Base-by-base conservation (phyloP, 108 stramenopile genomes). In the Nannochloropsis oceanica region DNA sequence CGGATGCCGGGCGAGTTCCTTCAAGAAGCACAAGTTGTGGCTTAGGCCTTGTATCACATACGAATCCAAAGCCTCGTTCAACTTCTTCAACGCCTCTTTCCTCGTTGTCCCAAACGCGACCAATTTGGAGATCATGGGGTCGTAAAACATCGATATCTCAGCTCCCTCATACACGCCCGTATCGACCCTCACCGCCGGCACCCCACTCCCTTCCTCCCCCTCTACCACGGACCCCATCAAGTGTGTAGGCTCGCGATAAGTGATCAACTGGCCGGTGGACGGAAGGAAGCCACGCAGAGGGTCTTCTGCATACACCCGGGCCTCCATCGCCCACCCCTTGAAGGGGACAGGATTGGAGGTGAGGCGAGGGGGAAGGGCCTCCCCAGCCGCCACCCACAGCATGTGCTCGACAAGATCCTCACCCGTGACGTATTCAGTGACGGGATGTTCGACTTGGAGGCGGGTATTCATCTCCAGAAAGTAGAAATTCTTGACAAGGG, bases 281-380 rank as follows among this genome's bases (percentile, higher is more conserved):
- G 98, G 98, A 59, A 97, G 88, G 86, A 96, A 99, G 82, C 94
- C 94, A 18, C 97, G 91, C 27, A 96, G 84, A 2, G 98, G 97
- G 91, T 99, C 97, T 92, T 99, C 98, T 9, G 98, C 98, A 89
- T 99, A 99, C 43, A 99, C 94, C 80, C 98, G 92, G 25, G 95
- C 93, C 92, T 99, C 92, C 80, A 92, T 59, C 2, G 90, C 90
- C n/a, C 84, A 86, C 8, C 90, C 79, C 26, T 82, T 14, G 81
- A 85, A 88, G 10, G 86, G 79, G 25, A 88, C 81, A 85, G 81
- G 59, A 11, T 73, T 18, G 0, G 59, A 18, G 59, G 59, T 73
- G 22, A 73, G n/a, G n/a, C 59, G 26, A 7, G 1, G 43, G 2
- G 83, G 59, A 8, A 84, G 73, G 59, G 83, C 25, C 44, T 90